A percentile compares a stretch with the other conserved stretches of the same genome.
Evolutionary conservation across 2,329 filamentous ascomycete genomes (phyloP).

Genomic region (Fonsecaea monophora): DNA sequence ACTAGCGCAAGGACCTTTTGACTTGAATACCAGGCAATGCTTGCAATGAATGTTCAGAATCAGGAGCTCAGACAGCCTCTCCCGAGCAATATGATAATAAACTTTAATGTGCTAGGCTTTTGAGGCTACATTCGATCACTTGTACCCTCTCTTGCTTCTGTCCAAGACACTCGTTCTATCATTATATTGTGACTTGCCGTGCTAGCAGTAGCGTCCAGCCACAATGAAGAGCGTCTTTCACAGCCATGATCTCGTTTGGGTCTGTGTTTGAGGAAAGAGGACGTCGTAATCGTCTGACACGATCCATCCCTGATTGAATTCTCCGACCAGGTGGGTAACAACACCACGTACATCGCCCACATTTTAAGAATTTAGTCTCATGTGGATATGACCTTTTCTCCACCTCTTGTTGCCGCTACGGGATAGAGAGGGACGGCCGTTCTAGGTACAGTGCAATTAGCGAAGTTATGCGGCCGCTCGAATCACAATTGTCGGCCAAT

Average conservation of each 20-base stretch:
- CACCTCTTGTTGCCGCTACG: no score
- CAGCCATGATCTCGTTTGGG: background rate
- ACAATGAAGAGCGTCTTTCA: background rate
- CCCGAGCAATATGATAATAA: background rate
- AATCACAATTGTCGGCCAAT: conserved; percentile 23
- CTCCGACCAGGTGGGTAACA: background rate
- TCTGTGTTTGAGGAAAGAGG: background rate
- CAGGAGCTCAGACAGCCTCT: background rate
- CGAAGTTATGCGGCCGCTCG: background rate
- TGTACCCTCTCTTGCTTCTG: background rate
- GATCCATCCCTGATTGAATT: background rate
- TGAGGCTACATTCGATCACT: background rate
- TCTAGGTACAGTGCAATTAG: no score
- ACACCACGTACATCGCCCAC: background rate
- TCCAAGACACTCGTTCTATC: background rate
- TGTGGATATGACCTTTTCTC: no score
- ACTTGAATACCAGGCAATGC: background rate
- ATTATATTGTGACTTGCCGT: background rate
- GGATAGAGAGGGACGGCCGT: no score
- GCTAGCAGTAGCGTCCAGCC: background rate
- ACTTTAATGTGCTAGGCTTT: background rate
- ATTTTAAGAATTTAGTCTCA: background rate
- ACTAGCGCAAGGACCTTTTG: background rate
- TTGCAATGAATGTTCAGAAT: background rate
- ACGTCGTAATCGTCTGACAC: background rate